These are phyloP conservation scores for Tolypocladium ovalisporum DNA, from an alignment of 2,329 filamentous ascomycete species.

Conservation along the genomic window DNA sequence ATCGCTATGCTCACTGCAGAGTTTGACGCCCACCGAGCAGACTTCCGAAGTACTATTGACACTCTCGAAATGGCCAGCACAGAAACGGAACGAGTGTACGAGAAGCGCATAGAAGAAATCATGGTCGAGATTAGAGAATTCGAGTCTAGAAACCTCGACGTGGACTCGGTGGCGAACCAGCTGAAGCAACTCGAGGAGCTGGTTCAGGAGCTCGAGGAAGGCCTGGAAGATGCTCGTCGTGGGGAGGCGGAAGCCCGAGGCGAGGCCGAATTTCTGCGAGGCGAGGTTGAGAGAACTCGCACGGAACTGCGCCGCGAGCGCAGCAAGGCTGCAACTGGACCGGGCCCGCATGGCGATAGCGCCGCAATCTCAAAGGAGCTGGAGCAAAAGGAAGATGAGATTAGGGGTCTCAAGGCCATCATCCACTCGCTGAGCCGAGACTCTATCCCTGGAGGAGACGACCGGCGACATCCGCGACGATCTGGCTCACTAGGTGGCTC, in stretches of 20 bases:
- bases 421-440: slow-evolving; percentile 89
- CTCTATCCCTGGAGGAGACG: slow-evolving; percentile 36
- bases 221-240: slow-evolving; percentile 83
- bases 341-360: slow-evolving; percentile 29
- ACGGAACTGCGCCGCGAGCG: slow-evolving; percentile 80
- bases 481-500: slow-evolving; percentile 21
- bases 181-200: slow-evolving; percentile 92
- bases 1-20: slow-evolving; percentile 87
- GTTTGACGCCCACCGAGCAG: slow-evolving; percentile 87
- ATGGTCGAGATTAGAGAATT: slow-evolving; percentile 74
- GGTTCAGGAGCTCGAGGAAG: slow-evolving; percentile 93
- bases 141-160: slow-evolving; percentile 74
- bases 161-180: slow-evolving; percentile 82
- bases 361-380: slow-evolving; percentile 58
- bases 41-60: slow-evolving; percentile 95
- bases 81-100: slow-evolving; percentile 92
- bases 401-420: slow-evolving; percentile 91
- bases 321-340: slow-evolving; percentile 52
- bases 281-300: slow-evolving; percentile 85
- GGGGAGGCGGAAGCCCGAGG: slow-evolving; percentile 92
- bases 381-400: slow-evolving; percentile 94
- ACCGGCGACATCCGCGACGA: slow-evolving; percentile 16
- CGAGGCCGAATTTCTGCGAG: slow-evolving; percentile 89
- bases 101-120: slow-evolving; percentile 80
- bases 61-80: slow-evolving; percentile 90